phyloP scores from a whole-genome alignment of 2,329 filamentous ascomycete species.

The Colletotrichum gigasporum region DNA sequence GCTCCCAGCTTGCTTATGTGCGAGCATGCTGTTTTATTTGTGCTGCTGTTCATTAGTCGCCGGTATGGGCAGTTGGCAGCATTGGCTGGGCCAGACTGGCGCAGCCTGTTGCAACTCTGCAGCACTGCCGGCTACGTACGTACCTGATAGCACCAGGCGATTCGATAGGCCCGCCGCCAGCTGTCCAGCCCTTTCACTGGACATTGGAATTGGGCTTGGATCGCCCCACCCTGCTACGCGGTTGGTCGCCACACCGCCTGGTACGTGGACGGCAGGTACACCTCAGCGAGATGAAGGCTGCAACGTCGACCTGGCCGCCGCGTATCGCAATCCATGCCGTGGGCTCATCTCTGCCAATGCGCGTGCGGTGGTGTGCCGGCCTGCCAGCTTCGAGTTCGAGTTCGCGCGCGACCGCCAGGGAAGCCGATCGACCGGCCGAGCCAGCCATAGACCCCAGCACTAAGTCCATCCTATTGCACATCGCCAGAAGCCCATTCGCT shows the following conservation, averaged over 20 bases:
- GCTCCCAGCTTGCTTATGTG: too few species aligned
- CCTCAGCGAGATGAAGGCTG: background rate
- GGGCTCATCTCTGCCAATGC: background rate
- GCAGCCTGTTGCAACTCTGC: background rate
- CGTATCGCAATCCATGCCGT: background rate
- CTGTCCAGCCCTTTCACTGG: background rate
- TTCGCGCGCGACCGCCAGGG: conserved; percentile 11
- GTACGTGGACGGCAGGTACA: conserved; percentile 8
- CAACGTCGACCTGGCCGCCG: background rate
- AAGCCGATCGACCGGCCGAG: conserved; percentile 16
- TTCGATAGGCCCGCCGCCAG: background rate
- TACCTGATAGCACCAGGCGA: conserved; percentile 19
- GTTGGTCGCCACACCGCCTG: conserved; percentile 12
- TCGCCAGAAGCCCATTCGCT: background rate
- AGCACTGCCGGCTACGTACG: conserved; percentile 2
- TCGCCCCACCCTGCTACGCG: background rate
- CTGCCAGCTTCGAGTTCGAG: background rate
- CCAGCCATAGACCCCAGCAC: background rate
- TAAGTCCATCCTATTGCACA: background rate
- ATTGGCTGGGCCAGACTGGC: background rate
- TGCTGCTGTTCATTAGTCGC: too few species aligned
- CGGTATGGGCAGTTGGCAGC: too few species aligned
- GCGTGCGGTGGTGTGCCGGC: background rate
- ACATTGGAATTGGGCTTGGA: too few species aligned
- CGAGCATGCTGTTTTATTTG: too few species aligned